phyloP scores from a whole-genome alignment of 345 rosid genomes.

The Eucalyptus pauciflora region DNA sequence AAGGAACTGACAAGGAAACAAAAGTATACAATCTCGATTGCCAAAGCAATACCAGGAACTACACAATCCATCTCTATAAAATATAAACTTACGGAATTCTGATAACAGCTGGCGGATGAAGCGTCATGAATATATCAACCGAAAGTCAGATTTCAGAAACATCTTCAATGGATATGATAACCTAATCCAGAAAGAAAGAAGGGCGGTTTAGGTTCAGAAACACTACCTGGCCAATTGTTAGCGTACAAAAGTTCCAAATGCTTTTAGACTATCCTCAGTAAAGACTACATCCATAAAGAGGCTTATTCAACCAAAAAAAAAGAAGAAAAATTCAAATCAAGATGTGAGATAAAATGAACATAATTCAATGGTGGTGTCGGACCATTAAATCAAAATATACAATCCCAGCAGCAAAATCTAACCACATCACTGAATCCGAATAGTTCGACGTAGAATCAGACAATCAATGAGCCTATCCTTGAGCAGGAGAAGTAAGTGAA shows the following conservation, averaged over 20 bases:
- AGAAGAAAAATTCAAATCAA: background rate
- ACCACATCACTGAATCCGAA: background rate
- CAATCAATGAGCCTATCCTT: background rate
- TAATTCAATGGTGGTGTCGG: background rate
- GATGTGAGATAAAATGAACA: background rate
- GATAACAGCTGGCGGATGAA: background rate
- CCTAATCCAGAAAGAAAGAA: background rate
- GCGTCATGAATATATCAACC: background rate
- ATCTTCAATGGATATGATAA: background rate
- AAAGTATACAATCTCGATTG: background rate
- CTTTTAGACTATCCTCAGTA: background rate
- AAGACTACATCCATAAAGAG: background rate
- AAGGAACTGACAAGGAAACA: background rate
- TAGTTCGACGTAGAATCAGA: background rate
- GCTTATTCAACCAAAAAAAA: background rate
- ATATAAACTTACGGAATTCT: background rate
- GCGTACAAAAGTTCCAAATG: background rate
- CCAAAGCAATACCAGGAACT: background rate
- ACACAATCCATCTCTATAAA: background rate
- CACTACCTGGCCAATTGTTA: background rate
- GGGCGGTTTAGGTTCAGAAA: background rate
- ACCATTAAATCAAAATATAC: background rate
- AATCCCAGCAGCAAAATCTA: background rate
- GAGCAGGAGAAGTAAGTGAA: background rate
- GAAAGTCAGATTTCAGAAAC: background rate